A percentile compares a stretch with the other conserved stretches of the same genome.
phyloP scores from a whole-genome alignment of 768 basidiomycete genomes.

The Coprinopsis marcescibilis region DNA sequence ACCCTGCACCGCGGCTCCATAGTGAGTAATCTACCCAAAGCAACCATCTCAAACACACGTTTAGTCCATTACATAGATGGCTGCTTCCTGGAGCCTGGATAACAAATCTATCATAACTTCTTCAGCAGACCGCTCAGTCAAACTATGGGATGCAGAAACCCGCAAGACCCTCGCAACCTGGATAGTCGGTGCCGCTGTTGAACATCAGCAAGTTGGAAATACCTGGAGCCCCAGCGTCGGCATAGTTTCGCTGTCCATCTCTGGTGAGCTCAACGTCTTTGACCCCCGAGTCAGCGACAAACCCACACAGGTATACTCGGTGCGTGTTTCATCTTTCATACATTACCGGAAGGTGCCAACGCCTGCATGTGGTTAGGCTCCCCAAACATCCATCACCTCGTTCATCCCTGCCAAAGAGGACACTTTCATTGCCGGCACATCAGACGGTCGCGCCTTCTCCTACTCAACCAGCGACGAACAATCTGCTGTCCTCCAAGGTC shows the following conservation, averaged over 20 bases:
- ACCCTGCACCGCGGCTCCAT: slow-evolving; percentile 70
- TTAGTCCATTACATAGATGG: slow-evolving; percentile 42
- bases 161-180: slow-evolving; percentile 63
- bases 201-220: slow-evolving; percentile 83
- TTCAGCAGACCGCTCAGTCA: slow-evolving; percentile 82
- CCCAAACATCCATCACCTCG: slow-evolving; percentile 77
- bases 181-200: slow-evolving; percentile 67
- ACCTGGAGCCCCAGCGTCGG: slow-evolving; percentile 70
- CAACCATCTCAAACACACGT: neutral
- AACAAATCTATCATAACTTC: slow-evolving; percentile 74
- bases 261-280: slow-evolving; percentile 76
- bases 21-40: slow-evolving; percentile 37
- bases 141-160: slow-evolving; percentile 81
- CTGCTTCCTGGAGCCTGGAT: slow-evolving; percentile 75
- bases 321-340: slow-evolving; percentile 22
- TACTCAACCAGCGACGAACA: slow-evolving; percentile 48
- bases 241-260: slow-evolving; percentile 79
- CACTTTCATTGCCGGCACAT: slow-evolving; percentile 80
- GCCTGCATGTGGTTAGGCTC: slow-evolving; percentile 44
- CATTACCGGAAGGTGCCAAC: neutral
- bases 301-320: slow-evolving; percentile 56
- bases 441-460: slow-evolving; percentile 69
- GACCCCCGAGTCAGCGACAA: slow-evolving; percentile 65
- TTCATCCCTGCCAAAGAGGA: slow-evolving; percentile 33
- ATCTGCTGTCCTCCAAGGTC: slow-evolving; percentile 47